Evolutionary conservation across 257 asterid species (phyloP).

Genomic region (Solanum habrochaites): DNA sequence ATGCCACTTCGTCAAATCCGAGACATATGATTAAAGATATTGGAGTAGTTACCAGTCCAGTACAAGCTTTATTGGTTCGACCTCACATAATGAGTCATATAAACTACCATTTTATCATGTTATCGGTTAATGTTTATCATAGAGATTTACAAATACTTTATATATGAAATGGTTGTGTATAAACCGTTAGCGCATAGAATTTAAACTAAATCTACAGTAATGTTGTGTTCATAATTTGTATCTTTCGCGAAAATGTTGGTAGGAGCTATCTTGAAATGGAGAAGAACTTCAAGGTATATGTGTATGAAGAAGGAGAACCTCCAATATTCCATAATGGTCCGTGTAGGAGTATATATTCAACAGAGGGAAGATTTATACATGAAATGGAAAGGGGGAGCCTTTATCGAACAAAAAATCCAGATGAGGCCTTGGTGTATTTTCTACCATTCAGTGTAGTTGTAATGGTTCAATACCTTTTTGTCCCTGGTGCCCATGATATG

Average conservation of each 20-base stretch:
- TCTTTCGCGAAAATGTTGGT: no score
- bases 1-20: not conserved
- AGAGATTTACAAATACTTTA: no score
- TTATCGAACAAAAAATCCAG: conserved; percentile 46
- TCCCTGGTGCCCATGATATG: conserved; percentile 29
- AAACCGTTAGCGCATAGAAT: no score
- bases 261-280: no score
- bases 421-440: conserved; percentile 68
- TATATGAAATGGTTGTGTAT: no score
- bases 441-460: conserved; percentile 67
- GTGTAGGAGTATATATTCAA: no score
- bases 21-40: not conserved
- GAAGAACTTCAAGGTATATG: no score
- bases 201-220: no score
- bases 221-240: no score
- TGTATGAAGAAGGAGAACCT: no score
- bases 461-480: conserved; percentile 55
- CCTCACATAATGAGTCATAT: not conserved
- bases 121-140: not conserved
- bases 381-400: conserved; percentile 45
- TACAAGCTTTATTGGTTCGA: not conserved
- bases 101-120: not conserved
- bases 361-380: no score
- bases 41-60: not conserved
- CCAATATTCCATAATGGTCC: no score